Conservation (phyloP, 1,284 basidiomycete genomes). For the Rhodotorula mucilaginosa region DNA sequence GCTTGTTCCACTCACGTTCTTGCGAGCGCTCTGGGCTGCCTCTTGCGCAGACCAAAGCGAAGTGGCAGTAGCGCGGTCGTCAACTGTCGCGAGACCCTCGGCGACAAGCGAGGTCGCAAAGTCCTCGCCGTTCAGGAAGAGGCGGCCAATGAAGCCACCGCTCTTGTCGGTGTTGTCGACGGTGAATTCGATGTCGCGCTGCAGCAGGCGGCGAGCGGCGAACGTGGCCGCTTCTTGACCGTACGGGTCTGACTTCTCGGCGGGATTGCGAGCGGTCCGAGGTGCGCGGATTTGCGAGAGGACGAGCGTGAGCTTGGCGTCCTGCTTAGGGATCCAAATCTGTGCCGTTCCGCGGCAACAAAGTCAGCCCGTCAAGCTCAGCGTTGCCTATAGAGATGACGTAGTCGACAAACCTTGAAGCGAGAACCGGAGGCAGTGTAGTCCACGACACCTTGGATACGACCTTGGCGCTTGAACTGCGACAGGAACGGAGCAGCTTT, state of each 20-base stretch:
- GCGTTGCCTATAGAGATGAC: conserved; percentile 20
- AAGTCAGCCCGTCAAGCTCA: not conserved
- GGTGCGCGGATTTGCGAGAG: conserved; percentile 59
- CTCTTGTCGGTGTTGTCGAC: conserved; percentile 88
- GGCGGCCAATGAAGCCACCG: conserved; percentile 85
- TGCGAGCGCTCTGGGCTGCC: conserved; percentile 57
- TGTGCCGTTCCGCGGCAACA: conserved; percentile 44
- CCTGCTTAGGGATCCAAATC: conserved; percentile 85
- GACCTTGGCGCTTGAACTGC: conserved; percentile 84
- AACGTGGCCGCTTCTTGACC: conserved; percentile 81
- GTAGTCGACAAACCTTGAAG: conserved; percentile 66
- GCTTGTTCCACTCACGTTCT: conserved; percentile 52
- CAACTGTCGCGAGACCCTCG: conserved; percentile 75
- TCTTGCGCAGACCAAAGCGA: conserved; percentile 79
- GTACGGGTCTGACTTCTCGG: conserved; percentile 86
- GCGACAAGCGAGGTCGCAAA: conserved; percentile 76
- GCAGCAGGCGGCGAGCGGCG: conserved; percentile 75
- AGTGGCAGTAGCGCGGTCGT: conserved; percentile 78
- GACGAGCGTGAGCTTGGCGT: conserved; percentile 83
- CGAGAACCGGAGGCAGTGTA: conserved; percentile 90
- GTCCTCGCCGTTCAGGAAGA: conserved; percentile 65
- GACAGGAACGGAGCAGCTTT: conserved; percentile 76
- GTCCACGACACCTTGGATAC: conserved; percentile 81
- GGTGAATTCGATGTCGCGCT: conserved; percentile 91
- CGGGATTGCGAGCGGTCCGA: conserved; percentile 57